phyloP scores from a whole-genome alignment of 2,329 filamentous ascomycete genomes.

The Colletotrichum filicis region DNA sequence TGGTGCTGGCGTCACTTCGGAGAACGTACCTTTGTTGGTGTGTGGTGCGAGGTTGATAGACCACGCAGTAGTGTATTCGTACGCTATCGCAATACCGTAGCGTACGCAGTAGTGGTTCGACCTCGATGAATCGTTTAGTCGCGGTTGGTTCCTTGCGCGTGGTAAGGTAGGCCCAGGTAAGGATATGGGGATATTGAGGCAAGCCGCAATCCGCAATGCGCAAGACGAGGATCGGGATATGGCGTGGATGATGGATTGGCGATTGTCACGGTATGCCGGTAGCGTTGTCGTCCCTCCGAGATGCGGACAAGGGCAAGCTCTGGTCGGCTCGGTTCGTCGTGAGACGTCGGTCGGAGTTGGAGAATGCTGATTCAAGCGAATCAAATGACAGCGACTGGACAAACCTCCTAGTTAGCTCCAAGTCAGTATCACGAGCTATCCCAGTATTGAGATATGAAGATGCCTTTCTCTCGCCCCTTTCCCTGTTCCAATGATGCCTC shows the following conservation, averaged over 20 bases:
- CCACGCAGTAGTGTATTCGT: no score
- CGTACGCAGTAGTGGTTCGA: slow-evolving; percentile 5
- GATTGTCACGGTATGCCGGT: background rate
- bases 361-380: background rate
- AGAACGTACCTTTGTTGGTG: slow-evolving; percentile 21
- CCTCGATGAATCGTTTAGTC: slow-evolving; percentile 23
- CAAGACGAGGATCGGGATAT: background rate
- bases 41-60: background rate
- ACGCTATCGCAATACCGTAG: background rate
- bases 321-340: background rate
- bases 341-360: background rate
- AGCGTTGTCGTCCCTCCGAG: background rate
- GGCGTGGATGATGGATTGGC: background rate
- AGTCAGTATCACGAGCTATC: background rate
- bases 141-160: slow-evolving; percentile 12
- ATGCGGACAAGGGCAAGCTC: background rate
- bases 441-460: background rate
- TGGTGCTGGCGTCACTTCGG: background rate
- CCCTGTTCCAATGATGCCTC: background rate
- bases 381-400: background rate
- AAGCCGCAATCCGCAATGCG: background rate
- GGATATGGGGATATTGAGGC: background rate
- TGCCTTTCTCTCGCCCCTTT: background rate
- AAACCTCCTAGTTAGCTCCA: background rate
- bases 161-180: background rate